These are phyloP conservation scores for Musa acuminata DNA, from an alignment of 176 grass and related monocot species.

Conservation along the genomic window DNA sequence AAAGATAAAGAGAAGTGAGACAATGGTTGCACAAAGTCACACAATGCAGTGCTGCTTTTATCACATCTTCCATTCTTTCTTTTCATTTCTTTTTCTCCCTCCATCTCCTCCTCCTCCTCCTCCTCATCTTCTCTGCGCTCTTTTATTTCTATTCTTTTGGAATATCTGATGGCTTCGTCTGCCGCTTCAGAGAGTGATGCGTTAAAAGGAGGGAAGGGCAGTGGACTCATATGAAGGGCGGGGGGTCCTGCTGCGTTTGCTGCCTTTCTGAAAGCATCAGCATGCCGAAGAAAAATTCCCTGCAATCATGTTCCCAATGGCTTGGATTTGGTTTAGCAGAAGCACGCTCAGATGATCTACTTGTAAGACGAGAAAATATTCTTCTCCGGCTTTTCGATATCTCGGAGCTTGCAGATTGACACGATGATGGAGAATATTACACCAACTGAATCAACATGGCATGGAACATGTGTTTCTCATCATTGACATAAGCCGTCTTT, in stretches of 20 bases:
- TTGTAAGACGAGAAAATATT: slow-evolving; percentile 10
- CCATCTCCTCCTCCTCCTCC: too few relatives aligned
- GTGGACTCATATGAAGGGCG: not conserved
- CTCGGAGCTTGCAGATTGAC: not conserved
- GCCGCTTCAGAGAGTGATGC: not conserved
- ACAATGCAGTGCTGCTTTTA: slow-evolving; percentile 2
- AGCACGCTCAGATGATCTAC: not conserved
- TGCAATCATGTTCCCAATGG: not conserved
- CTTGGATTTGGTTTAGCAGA: not conserved
- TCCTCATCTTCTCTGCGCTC: not conserved
- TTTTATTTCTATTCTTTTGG: slow-evolving; percentile 10
- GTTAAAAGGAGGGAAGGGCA: not conserved
- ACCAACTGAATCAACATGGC: too few relatives aligned
- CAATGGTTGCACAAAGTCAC: not conserved
- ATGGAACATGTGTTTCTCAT: too few relatives aligned
- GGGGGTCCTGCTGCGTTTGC: not conserved
- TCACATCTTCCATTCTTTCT: slow-evolving; percentile 14
- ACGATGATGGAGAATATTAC: not conserved
- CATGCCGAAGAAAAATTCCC: slow-evolving; percentile 5
- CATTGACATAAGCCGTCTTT: too few relatives aligned
- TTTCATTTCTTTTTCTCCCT: not conserved
- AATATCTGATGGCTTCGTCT: not conserved
- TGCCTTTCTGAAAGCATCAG: slow-evolving; percentile 18
- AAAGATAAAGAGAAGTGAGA: slow-evolving; percentile 10
- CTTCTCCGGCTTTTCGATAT: slow-evolving; percentile 2